A percentile compares a stretch with the other conserved stretches of the same genome.
These are phyloP conservation scores for Eucalyptus regnans DNA, from an alignment of 345 rosid species.

Conservation along the genomic window DNA sequence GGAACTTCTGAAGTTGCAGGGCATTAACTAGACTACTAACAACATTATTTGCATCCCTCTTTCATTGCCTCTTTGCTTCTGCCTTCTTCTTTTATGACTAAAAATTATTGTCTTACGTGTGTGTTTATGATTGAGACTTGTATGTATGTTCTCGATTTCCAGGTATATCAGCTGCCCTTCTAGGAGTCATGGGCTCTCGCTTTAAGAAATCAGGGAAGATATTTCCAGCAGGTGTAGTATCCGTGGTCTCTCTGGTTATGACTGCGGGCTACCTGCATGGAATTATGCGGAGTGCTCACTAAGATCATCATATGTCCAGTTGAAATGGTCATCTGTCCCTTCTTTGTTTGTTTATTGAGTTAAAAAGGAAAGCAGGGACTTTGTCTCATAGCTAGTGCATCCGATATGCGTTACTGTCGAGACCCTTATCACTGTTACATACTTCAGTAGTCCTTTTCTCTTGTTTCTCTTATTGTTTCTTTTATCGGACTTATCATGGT, in stretches of 20 bases:
- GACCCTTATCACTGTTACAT: neutral
- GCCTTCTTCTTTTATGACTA: neutral
- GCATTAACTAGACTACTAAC: neutral
- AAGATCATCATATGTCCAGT: neutral
- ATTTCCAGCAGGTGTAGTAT: slow-evolving; percentile 83
- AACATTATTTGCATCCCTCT: neutral
- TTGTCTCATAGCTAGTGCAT: neutral
- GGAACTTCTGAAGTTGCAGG: neutral
- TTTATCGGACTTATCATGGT: neutral
- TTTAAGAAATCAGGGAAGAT: slow-evolving; percentile 66
- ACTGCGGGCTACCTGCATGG: slow-evolving; percentile 81
- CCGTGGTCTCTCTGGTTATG: slow-evolving; percentile 69
- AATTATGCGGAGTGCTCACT: slow-evolving; percentile 51
- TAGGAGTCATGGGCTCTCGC: slow-evolving; percentile 80
- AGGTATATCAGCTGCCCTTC: slow-evolving; percentile 65
- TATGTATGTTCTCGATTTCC: neutral
- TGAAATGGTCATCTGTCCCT: neutral
- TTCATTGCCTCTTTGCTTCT: neutral
- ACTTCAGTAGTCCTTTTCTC: neutral
- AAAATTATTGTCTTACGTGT: neutral
- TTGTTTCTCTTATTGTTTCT: neutral
- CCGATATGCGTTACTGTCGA: neutral
- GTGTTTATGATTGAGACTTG: neutral
- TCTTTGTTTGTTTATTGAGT: neutral
- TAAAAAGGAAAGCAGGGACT: neutral